Percentiles rank a stretch among this genome's conserved stretches.
Conservation (phyloP, 768 basidiomycete genomes). For the Leucogyrophana mollusca region DNA sequence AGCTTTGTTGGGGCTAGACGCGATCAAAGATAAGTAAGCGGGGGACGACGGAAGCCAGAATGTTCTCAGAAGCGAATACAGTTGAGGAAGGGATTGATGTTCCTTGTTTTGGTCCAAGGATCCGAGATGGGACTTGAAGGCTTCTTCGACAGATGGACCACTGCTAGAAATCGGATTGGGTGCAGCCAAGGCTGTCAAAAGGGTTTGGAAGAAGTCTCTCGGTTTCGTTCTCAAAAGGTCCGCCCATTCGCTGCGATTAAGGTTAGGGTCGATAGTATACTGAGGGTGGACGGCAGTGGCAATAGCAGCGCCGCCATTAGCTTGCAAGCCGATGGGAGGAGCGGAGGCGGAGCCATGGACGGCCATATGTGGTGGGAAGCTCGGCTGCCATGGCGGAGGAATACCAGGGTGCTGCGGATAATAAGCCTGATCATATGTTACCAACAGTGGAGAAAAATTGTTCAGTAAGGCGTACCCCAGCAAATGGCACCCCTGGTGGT, state of each 20-base stretch:
- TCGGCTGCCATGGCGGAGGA: slow-evolving; percentile 25
- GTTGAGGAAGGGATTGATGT: slow-evolving; percentile 57
- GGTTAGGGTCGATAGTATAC: slow-evolving; percentile 48
- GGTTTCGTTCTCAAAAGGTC: slow-evolving; percentile 56
- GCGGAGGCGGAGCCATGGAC: slow-evolving; percentile 28
- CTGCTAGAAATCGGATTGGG: slow-evolving; percentile 62
- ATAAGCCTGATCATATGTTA: slow-evolving; percentile 20
- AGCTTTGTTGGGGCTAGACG: slow-evolving; percentile 61
- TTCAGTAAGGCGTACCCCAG: slow-evolving; percentile 20
- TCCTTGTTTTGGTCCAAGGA: slow-evolving; percentile 50
- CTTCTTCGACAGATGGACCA: slow-evolving; percentile 69
- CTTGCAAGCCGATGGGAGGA: slow-evolving; percentile 33
- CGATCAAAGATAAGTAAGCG: slow-evolving; percentile 72
- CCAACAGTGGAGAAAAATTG: no score
- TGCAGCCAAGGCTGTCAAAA: slow-evolving; percentile 57
- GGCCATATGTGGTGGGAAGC: slow-evolving; percentile 23
- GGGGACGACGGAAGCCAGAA: slow-evolving; percentile 85
- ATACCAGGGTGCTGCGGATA: slow-evolving; percentile 32
- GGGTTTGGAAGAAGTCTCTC: slow-evolving; percentile 52
- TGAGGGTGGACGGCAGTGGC: slow-evolving; percentile 21
- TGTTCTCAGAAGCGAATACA: slow-evolving; percentile 78
- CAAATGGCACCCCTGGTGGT: slow-evolving; percentile 29
- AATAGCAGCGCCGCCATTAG: slow-evolving; percentile 6
- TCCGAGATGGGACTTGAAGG: slow-evolving; percentile 74
- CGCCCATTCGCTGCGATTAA: slow-evolving; percentile 64